Evolutionary conservation across 208 protist species (phyloP), one percentile per base, ranked within the genome.

Genomic region (Wallacemonas sp.): DNA sequence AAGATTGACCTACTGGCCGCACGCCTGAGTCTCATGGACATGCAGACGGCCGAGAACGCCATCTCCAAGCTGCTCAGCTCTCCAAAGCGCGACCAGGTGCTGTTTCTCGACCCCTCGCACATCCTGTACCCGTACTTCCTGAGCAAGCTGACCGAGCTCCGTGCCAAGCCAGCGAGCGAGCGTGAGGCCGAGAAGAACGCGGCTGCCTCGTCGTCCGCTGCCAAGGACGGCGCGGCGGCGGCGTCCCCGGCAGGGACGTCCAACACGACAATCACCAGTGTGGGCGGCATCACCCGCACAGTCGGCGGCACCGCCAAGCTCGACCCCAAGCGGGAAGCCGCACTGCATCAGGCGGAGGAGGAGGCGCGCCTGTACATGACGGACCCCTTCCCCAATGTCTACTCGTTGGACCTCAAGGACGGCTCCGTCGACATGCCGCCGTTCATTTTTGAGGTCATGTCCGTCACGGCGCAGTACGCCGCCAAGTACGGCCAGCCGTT

Each of bases 81-180:
- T 16, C 71, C 26, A 26, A 87, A 87, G 48, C 86, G 87, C n/a
- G 82, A 89, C 67, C 74, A 93, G 57, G 92, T 87, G 52, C 73
- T 92, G 11, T 96, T 84, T 61, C 80, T 89, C 42, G 84, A 92
- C 52, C 77, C 86, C 2, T 91, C 86, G 18, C 87, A 96, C 67
- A 85, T 94, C n/a, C 91, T 96, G 55, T 92, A 94, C 65, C 91
- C 87, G 1, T 96, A 92, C 70, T 96, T 93, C 59, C 72, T 96
- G n/a, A 84, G 81, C 61, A 82, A 87, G 57, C 74, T 96, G 59
- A 87, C 85, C 12, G 83, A 94, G 67, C 93, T 78, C 67, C 84
- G 86, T 22, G 64, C 79, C n/a, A 73, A 96, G 41, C 87, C 91
- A 0, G 12, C 82, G 76, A n/a, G 64, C 80, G 72, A 81, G 57